phyloP scores from a whole-genome alignment of 1,284 basidiomycete genomes.

The Porphyrellus sp. region DNA sequence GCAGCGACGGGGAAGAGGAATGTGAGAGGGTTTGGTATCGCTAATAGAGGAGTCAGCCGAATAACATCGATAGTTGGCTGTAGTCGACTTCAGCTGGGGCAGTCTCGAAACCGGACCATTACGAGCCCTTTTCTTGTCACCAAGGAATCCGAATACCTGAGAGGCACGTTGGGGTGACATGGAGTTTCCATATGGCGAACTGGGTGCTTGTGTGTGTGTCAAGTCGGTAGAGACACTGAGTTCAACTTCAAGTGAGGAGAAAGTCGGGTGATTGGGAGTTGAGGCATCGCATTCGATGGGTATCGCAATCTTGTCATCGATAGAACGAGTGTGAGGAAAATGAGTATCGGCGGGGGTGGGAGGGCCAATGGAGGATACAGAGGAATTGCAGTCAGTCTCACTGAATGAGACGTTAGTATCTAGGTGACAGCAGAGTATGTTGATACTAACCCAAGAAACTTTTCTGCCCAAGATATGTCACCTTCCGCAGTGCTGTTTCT shows the following conservation, averaged over 20 bases:
- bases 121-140: constrained; percentile 38
- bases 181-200: constrained; percentile 34
- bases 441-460: constrained; percentile 57
- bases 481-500: constrained; percentile 46
- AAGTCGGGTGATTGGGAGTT: constrained; percentile 45
- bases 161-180: constrained; percentile 61
- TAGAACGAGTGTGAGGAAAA: constrained; percentile 35
- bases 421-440: background rate
- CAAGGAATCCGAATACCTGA: constrained; percentile 65
- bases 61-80: constrained; percentile 28
- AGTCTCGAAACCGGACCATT: constrained; percentile 37
- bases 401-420: constrained; percentile 30
- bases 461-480: constrained; percentile 79
- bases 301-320: constrained; percentile 38
- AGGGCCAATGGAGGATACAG: constrained; percentile 46
- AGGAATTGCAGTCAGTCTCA: constrained; percentile 46
- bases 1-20: constrained; percentile 18
- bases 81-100: constrained; percentile 29
- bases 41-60: constrained; percentile 27
- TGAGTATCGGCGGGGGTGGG: constrained; percentile 42
- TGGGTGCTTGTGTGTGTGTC: constrained; percentile 30
- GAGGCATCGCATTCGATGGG: constrained; percentile 46
- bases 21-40: constrained; percentile 28
- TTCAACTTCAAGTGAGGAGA: constrained; percentile 73
- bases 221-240: constrained; percentile 49